A percentile compares a stretch with the other conserved stretches of the same genome.
Evolutionary conservation across 1,284 basidiomycete genomes (phyloP).

Genomic region (Xerocomus amazonicus): DNA sequence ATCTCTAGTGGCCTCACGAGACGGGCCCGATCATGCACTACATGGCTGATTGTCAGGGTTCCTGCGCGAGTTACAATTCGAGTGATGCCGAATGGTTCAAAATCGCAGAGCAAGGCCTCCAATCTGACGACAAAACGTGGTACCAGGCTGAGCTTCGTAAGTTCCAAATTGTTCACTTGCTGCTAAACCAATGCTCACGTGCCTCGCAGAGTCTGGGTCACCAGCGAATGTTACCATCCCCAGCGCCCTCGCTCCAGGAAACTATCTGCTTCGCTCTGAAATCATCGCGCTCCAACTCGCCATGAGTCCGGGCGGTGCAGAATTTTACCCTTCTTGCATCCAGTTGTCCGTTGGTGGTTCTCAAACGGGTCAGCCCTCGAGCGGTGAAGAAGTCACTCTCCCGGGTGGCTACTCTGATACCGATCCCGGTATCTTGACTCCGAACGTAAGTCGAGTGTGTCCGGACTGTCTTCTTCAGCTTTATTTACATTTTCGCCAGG

Average conservation of each 20-base stretch:
- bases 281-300: conserved; percentile 67
- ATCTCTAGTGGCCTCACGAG: conserved; percentile 36
- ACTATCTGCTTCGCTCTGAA: conserved; percentile 71
- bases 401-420: conserved; percentile 62
- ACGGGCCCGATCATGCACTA: conserved; percentile 40
- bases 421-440: conserved; percentile 57
- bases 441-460: conserved; percentile 34
- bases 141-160: conserved; percentile 39
- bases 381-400: conserved; percentile 50
- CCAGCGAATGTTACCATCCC: conserved; percentile 52
- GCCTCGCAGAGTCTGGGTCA: conserved; percentile 32
- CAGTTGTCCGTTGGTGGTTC: conserved; percentile 57
- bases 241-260: conserved; percentile 49
- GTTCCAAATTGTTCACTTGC: neutral
- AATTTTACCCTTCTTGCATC: conserved; percentile 68
- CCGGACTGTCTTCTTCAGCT: neutral
- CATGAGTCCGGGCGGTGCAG: conserved; percentile 48
- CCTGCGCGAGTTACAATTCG: conserved; percentile 36
- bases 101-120: conserved; percentile 33
- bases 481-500: conserved; percentile 19
- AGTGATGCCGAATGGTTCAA: conserved; percentile 40
- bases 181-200: neutral
- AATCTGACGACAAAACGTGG: conserved; percentile 35
- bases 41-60: conserved; percentile 34
- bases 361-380: conserved; percentile 42